Evolutionary conservation across 176 grass and related monocot genomes (phyloP), one percentile per base, ranked within the genome.

Genomic region (Luzula sylvatica): DNA sequence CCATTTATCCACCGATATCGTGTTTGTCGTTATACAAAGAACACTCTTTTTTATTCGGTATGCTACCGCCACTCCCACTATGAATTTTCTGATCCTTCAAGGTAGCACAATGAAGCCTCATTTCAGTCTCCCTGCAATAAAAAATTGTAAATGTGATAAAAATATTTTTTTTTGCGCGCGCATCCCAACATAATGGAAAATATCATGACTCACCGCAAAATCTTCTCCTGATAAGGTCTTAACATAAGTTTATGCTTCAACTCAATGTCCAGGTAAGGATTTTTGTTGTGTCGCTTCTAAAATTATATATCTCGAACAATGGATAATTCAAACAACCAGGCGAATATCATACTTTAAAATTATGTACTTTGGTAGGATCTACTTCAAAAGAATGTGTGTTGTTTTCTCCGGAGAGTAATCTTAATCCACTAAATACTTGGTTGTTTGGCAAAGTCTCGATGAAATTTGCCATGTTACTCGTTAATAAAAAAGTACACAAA

Each of bases 201-300:
- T 42, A 26, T 52, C 14, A 23, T 40, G 62, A n/a, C 76, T 70
- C 49, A 95, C 90, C 90, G 45, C 89, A 96, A 83, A 54, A 83
- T 96, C 74, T 89, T 96, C 55, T 96, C 84, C 74, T 96, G 90
- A 74, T 96, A 96, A 42, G 90, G 84, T 66, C 90, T 89, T 71
- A 77, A 80, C 23, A 70, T 75, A 54, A 80, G 84, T 58, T 96
- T 83, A 8, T 83, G 82, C 42, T 78, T 82, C 53, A 94, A 65
- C 58, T 94, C 82, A 81, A 86, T 82, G 4, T 82, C 72, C 67
- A 86, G 65, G 76, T 93, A 80, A 50, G 81, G 87, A 45, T 93
- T 93, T 54, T 85, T 80, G 16, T n/a, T n/a, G 77, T 86, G 63
- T 92, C 87, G 60, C 85, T 92, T 70, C 87, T 81, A 65, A 92